Evolutionary conservation across 108 stramenopile species (phyloP).

Genomic region (Bacterosira constricta): DNA sequence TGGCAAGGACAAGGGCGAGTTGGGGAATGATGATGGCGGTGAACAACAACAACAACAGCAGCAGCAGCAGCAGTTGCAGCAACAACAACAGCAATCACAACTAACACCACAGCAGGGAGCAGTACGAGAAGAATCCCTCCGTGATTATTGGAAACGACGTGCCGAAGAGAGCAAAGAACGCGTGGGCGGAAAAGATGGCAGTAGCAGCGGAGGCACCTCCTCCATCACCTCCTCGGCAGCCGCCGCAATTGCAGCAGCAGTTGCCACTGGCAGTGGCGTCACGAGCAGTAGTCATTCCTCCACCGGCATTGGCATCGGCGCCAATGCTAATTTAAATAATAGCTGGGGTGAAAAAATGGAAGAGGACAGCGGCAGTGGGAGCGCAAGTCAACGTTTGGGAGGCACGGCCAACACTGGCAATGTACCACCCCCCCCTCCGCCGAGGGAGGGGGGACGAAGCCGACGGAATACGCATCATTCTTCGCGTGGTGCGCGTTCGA

Average conservation of each 20-base stretch:
- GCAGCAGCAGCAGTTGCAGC: neutral
- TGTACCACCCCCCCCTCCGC: neutral
- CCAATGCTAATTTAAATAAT: neutral
- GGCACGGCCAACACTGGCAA: neutral
- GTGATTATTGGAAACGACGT: slow-evolving; percentile 40
- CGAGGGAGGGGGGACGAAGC: neutral
- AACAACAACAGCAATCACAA: neutral
- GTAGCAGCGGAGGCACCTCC: neutral
- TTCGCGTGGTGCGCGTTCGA: slow-evolving; percentile 12
- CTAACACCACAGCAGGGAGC: neutral
- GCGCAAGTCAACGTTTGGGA: no score
- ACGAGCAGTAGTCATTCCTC: no score
- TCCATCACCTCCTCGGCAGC: no score
- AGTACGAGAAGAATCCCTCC: slow-evolving; percentile 10
- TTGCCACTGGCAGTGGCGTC: no score
- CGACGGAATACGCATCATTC: neutral
- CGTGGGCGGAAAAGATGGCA: neutral
- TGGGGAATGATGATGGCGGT: no score
- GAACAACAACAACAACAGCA: neutral
- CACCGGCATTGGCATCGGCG: neutral
- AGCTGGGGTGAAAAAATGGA: neutral
- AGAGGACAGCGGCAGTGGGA: neutral
- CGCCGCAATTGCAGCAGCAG: no score
- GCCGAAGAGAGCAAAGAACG: slow-evolving; percentile 37
- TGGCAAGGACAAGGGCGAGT: no score